phyloP scores from a whole-genome alignment of 345 rosid genomes.

The Euphorbia lathyris region DNA sequence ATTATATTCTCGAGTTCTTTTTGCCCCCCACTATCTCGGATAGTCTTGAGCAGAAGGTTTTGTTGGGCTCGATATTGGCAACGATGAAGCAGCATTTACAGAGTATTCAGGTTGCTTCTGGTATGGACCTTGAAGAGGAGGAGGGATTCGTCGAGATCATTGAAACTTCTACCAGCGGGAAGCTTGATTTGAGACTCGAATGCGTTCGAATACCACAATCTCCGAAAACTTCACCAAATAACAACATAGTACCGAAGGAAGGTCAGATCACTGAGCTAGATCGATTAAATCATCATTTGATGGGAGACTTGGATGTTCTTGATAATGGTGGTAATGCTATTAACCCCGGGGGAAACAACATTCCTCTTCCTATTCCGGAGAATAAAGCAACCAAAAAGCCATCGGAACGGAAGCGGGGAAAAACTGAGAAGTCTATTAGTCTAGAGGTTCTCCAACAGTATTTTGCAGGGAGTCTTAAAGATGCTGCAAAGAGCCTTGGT shows the following conservation, averaged over 20 bases:
- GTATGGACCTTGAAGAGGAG: constrained; percentile 49
- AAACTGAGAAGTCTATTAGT: constrained; percentile 85
- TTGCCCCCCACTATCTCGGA: constrained; percentile 55
- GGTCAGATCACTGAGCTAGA: constrained; percentile 22
- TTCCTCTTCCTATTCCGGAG: constrained; percentile 32
- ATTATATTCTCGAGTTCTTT: constrained; percentile 83
- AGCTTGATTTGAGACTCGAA: constrained; percentile 44
- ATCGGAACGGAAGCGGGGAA: constrained; percentile 71
- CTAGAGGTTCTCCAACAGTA: constrained; percentile 84
- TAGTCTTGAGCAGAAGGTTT: constrained; percentile 42
- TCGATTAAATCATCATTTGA: constrained; percentile 33
- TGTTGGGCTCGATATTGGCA: constrained; percentile 62
- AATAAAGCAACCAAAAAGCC: constrained; percentile 43
- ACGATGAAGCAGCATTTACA: constrained; percentile 80
- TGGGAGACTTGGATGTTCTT: constrained; percentile 32
- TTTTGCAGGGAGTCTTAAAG: constrained; percentile 91
- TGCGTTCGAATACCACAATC: constrained; percentile 38
- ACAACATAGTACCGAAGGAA: constrained; percentile 24
- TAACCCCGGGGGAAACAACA: constrained; percentile 27
- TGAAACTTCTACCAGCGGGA: constrained; percentile 48
- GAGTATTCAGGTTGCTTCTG: constrained; percentile 77
- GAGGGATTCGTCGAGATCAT: constrained; percentile 59
- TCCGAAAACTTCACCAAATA: constrained; percentile 34
- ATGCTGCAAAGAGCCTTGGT: constrained; percentile 93
- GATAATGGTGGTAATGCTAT: constrained; percentile 22